Conservation (phyloP, 768 basidiomycete species). For the Lactifluus echinatus region DNA sequence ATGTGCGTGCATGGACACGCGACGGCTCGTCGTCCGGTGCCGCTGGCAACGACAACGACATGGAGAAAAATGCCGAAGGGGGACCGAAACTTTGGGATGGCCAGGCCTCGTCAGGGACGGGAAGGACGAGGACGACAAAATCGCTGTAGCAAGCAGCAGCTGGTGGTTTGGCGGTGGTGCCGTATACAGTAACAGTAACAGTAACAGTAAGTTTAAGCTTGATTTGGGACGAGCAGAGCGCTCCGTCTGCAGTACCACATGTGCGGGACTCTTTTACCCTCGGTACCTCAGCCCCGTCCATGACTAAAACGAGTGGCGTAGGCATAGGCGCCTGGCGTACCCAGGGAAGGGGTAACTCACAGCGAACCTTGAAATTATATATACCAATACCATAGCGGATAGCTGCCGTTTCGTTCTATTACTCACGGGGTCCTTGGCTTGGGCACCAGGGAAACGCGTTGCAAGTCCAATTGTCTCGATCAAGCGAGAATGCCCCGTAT, state of each 20-base stretch:
- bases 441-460: background rate
- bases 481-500: background rate
- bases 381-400: background rate
- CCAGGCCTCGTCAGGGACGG: no score
- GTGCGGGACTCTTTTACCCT: no score
- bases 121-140: no score
- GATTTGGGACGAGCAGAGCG: background rate
- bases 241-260: no score
- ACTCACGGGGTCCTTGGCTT: background rate
- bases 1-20: no score
- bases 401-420: background rate
- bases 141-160: no score
- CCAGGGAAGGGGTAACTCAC: background rate
- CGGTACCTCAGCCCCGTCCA: background rate
- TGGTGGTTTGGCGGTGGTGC: no score
- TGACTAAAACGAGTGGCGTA: background rate
- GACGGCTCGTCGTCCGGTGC: background rate
- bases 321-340: background rate
- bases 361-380: background rate
- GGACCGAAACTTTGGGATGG: no score
- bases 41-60: background rate
- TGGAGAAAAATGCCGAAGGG: background rate
- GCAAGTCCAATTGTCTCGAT: background rate
- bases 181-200: no score
- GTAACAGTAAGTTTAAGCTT: no score